Conservation (phyloP, 768 basidiomycete species). For the Dentipellis fragilis region DNA sequence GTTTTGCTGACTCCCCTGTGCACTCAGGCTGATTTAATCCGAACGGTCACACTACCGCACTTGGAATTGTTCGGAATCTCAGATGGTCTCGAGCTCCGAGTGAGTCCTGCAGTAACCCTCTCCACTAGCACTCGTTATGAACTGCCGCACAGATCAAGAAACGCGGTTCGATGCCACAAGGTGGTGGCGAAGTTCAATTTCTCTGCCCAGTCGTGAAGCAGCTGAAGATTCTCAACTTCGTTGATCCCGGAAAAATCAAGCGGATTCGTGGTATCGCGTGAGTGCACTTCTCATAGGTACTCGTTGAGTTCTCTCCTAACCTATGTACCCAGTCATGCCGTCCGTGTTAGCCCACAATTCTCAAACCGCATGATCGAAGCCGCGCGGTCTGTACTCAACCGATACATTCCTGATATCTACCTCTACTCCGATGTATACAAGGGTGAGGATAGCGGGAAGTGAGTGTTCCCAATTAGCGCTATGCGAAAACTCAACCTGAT, state of each 20-base stretch:
- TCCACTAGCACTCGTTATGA: neutral
- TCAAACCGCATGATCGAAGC: slow-evolving; percentile 97
- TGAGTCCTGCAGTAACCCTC: slow-evolving; percentile 22
- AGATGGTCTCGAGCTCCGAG: slow-evolving; percentile 83
- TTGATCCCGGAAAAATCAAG: slow-evolving; percentile 85
- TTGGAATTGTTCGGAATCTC: slow-evolving; percentile 84
- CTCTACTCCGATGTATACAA: slow-evolving; percentile 98
- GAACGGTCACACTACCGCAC: slow-evolving; percentile 87
- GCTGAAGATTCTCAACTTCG: slow-evolving; percentile 86
- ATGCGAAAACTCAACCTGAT: neutral
- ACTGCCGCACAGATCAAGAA: slow-evolving; percentile 69
- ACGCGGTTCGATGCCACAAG: slow-evolving; percentile 82
- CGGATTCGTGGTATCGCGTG: slow-evolving; percentile 94
- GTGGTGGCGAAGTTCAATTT: slow-evolving; percentile 92
- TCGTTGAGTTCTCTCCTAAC: neutral
- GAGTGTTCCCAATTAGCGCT: slow-evolving; percentile 21
- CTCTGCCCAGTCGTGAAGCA: slow-evolving; percentile 88
- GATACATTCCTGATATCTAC: slow-evolving; percentile 96
- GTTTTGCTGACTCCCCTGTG: neutral
- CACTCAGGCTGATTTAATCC: slow-evolving; percentile 69
- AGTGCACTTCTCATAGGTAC: slow-evolving; percentile 23
- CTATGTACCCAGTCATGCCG: slow-evolving; percentile 60
- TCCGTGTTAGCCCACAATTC: slow-evolving; percentile 94
- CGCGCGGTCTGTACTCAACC: slow-evolving; percentile 84
- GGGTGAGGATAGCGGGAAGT: slow-evolving; percentile 96